Conservation (phyloP, 2,329 filamentous ascomycete genomes). For the Colletotrichum zoysiae region DNA sequence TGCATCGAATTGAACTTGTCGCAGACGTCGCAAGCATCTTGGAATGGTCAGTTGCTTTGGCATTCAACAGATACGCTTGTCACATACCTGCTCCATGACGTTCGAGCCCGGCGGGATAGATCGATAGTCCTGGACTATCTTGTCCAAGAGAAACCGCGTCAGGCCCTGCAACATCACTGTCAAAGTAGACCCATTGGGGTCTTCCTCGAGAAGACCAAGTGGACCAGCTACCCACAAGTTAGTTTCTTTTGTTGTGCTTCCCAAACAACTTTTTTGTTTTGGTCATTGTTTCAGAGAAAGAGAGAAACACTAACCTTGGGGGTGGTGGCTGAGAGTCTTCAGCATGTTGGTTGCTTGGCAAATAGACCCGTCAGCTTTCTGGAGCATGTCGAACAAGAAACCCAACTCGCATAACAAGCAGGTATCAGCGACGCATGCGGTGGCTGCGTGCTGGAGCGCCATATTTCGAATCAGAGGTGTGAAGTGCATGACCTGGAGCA, state of each 20-base stretch:
- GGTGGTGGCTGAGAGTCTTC: conserved; percentile 86
- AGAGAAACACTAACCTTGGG: conserved; percentile 68
- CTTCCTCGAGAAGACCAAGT: conserved; percentile 87
- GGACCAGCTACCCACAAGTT: conserved; percentile 67
- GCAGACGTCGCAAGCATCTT: conserved; percentile 77
- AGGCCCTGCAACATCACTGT: conserved; percentile 88
- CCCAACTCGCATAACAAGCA: conserved; percentile 95
- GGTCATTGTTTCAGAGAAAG: no score
- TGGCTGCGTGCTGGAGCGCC: conserved; percentile 89
- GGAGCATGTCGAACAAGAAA: conserved; percentile 97
- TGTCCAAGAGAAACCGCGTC: conserved; percentile 86
- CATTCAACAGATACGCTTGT: conserved; percentile 8
- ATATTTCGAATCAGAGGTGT: conserved; percentile 90
- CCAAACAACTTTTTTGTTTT: neutral
- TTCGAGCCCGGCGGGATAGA: conserved; percentile 72
- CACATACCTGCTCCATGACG: conserved; percentile 76
- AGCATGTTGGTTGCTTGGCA: conserved; percentile 97
- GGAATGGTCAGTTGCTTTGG: conserved; percentile 43
- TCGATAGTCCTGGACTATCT: conserved; percentile 81
- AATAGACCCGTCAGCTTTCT: conserved; percentile 93
- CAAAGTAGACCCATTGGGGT: conserved; percentile 77
- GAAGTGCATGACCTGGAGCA: conserved; percentile 92
- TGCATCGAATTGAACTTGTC: conserved; percentile 82
- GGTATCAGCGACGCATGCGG: conserved; percentile 82
- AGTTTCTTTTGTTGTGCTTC: conserved; percentile 36